phyloP scores from a whole-genome alignment of 2,329 filamentous ascomycete genomes.

The Hypoxylon sp. region DNA sequence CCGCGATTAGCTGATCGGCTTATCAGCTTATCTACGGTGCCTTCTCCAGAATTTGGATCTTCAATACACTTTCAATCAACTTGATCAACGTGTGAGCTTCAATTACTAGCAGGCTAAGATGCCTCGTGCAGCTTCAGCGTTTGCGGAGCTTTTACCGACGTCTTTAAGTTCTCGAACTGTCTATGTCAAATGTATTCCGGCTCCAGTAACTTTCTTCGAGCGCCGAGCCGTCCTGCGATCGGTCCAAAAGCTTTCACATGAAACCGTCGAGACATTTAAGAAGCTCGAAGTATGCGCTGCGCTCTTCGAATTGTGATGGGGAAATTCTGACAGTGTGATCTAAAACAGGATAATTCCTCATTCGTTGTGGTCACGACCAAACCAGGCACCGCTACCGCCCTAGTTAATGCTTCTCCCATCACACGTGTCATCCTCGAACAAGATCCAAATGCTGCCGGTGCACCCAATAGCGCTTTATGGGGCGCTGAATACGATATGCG shows the following conservation, averaged over 20 bases:
- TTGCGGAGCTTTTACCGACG: conserved; percentile 52
- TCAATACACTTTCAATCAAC: neutral
- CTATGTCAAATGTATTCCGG: conserved; percentile 66
- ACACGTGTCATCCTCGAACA: conserved; percentile 59
- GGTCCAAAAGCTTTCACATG: conserved; percentile 57
- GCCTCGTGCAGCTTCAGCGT: conserved; percentile 46
- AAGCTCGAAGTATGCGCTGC: conserved; percentile 58
- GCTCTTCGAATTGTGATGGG: conserved; percentile 1
- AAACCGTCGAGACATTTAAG: conserved; percentile 67
- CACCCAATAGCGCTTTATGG: conserved; percentile 48
- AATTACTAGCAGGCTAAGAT: conserved; percentile 15
- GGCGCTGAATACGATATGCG: conserved; percentile 44
- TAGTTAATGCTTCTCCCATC: conserved; percentile 65
- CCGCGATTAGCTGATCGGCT: neutral
- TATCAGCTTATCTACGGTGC: conserved; percentile 18
- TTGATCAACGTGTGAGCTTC: neutral
- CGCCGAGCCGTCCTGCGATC: conserved; percentile 69
- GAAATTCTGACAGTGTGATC: conserved; percentile 5
- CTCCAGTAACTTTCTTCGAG: conserved; percentile 67
- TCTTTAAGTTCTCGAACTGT: conserved; percentile 55
- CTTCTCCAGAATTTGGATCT: neutral
- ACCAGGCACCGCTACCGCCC: conserved; percentile 56
- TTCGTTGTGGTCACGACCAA: conserved; percentile 67
- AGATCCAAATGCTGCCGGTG: conserved; percentile 22
- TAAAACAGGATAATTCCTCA: conserved; percentile 61